phyloP scores from a whole-genome alignment of 306 rosid genomes.

The Cicer arietinum region DNA sequence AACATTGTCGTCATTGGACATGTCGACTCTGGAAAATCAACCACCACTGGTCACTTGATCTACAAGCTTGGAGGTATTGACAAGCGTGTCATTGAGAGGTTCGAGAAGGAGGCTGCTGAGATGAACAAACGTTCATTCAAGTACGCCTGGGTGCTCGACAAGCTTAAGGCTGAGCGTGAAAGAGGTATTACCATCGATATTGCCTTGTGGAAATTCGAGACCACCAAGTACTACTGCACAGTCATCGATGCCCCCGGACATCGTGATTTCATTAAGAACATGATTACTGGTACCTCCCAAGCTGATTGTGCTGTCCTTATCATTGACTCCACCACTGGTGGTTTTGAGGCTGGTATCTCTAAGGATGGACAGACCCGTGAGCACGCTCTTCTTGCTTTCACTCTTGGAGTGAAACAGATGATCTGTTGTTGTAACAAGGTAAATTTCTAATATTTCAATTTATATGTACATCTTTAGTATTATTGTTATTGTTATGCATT shows the following conservation, averaged over 20 bases:
- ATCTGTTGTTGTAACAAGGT: conserved; percentile 57
- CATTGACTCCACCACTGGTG: conserved; percentile 51
- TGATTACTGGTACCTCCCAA: conserved; percentile 64
- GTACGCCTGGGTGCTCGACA: conserved; percentile 35
- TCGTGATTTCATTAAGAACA: conserved; percentile 61
- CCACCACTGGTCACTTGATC: conserved; percentile 61
- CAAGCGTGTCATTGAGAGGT: conserved; percentile 62
- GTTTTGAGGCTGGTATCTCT: conserved; percentile 56
- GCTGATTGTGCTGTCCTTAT: conserved; percentile 49
- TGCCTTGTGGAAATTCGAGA: conserved; percentile 54
- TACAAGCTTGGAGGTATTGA: conserved; percentile 66
- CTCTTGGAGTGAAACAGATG: conserved; percentile 57
- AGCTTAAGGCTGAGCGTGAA: conserved; percentile 34
- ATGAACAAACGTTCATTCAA: conserved; percentile 48
- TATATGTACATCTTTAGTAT: not conserved
- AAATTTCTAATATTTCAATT: not conserved
- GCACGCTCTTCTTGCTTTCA: conserved; percentile 50
- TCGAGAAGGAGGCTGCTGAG: conserved; percentile 57
- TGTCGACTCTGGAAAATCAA: conserved; percentile 58
- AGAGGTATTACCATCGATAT: conserved; percentile 38
- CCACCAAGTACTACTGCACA: conserved; percentile 62
- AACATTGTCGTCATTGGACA: conserved; percentile 61
- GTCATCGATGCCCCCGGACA: conserved; percentile 65
- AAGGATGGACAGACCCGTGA: conserved; percentile 59
- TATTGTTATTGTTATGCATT: no score